A percentile compares a stretch with the other conserved stretches of the same genome.
phyloP scores from a whole-genome alignment of 371 early-diverging fungal genomes.

The Mycotypha africana region DNA sequence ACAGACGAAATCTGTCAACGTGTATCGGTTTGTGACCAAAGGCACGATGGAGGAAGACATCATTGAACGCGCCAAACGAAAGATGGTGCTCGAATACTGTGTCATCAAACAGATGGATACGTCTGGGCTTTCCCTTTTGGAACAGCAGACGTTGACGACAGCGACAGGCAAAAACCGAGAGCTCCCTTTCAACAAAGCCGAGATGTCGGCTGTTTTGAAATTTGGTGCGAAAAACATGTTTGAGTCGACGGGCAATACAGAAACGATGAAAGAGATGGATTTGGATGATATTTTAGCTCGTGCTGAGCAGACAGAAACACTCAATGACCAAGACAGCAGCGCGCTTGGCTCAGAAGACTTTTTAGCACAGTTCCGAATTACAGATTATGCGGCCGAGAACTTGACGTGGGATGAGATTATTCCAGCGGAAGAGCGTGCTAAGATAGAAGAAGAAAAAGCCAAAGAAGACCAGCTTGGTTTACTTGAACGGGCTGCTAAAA shows the following conservation, averaged over 20 bases:
- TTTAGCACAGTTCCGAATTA: constrained; percentile 89
- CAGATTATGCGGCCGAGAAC: constrained; percentile 76
- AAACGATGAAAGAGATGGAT: constrained; percentile 87
- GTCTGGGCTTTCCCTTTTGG: constrained; percentile 65
- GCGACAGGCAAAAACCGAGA: constrained; percentile 44
- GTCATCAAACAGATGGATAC: constrained; percentile 98
- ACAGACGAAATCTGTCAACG: constrained; percentile 97
- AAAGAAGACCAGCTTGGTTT: constrained; percentile 44
- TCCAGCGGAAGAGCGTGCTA: constrained; percentile 76
- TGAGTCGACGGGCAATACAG: constrained; percentile 64
- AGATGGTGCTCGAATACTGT: constrained; percentile 97
- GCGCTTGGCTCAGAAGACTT: constrained; percentile 84
- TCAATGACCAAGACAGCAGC: constrained; percentile 54
- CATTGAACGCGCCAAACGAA: constrained; percentile 95
- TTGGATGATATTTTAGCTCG: constrained; percentile 92
- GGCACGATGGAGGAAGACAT: constrained; percentile 99
- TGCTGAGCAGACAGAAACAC: constrained; percentile 88
- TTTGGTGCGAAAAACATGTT: constrained; percentile 98
- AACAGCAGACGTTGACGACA: constrained; percentile 21
- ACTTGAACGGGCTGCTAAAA: constrained; percentile 49
- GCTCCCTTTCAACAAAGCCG: constrained; percentile 65
- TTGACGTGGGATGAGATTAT: constrained; percentile 96
- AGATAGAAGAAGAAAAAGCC: constrained; percentile 54
- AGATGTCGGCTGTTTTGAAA: constrained; percentile 91
- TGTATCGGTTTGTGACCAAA: constrained; percentile 97